Conservation (phyloP, 179 eudicot species). For the Amaranthus tricolor region DNA sequence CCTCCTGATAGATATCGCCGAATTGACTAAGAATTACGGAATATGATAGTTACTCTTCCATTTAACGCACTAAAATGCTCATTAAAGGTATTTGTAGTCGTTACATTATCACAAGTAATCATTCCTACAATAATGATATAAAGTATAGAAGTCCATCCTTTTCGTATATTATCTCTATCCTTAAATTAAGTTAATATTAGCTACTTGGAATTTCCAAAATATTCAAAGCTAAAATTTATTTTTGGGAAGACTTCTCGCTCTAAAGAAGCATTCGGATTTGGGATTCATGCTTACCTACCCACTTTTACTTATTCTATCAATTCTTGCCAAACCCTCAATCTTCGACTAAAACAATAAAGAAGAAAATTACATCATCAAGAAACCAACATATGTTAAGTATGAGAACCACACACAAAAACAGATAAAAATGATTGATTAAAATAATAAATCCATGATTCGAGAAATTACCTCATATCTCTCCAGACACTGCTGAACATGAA, state of each 20-base stretch:
- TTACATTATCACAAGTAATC: conserved; percentile 12
- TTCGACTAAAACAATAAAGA: neutral
- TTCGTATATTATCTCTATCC: neutral
- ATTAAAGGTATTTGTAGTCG: conserved; percentile 22
- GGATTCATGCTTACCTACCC: too few species aligned
- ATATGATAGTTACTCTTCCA: conserved; percentile 56
- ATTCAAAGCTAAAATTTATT: too few species aligned
- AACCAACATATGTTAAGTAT: neutral
- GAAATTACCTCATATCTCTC: conserved; percentile 75
- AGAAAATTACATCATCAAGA: neutral
- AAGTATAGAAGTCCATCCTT: neutral
- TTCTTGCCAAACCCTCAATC: too few species aligned
- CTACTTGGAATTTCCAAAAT: too few species aligned
- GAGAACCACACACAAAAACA: conserved; percentile 15
- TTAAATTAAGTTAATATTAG: too few species aligned
- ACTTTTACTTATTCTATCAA: too few species aligned
- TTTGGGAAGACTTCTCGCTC: neutral
- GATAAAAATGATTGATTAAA: neutral
- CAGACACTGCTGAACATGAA: conserved; percentile 96
- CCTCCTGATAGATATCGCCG: conserved; percentile 99
- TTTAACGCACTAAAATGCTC: conserved; percentile 31
- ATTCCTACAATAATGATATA: neutral
- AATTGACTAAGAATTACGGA: conserved; percentile 86
- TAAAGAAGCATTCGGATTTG: too few species aligned
- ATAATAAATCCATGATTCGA: conserved; percentile 14